Percentiles rank a stretch among this genome's conserved stretches.
These are phyloP conservation scores for Pistacia integerrima DNA, from an alignment of 345 rosid species.

Conservation along the genomic window DNA sequence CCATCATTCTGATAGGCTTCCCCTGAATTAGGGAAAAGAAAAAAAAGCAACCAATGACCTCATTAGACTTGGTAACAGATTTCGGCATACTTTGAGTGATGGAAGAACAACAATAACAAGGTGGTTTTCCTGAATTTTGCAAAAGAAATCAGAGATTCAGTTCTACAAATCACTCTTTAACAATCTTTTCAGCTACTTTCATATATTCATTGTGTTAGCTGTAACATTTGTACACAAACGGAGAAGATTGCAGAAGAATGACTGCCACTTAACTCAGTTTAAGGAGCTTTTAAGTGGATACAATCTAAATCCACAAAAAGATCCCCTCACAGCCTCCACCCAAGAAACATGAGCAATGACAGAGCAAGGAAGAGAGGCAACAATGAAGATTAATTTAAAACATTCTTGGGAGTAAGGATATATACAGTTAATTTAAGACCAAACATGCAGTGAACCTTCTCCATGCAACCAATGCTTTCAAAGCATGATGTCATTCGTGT, in stretches of 20 bases:
- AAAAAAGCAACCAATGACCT: conserved; percentile 13
- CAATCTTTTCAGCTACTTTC: neutral
- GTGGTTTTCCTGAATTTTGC: neutral
- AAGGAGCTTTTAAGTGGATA: neutral
- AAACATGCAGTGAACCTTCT: no score
- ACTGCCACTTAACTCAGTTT: neutral
- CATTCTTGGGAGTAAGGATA: no score
- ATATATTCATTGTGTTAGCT: neutral
- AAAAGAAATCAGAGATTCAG: neutral
- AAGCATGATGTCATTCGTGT: no score
- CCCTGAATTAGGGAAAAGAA: conserved; percentile 42
- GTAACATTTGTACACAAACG: neutral
- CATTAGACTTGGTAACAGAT: conserved; percentile 8
- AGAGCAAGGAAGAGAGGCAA: no score
- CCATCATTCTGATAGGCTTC: conserved; percentile 88
- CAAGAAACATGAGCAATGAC: no score
- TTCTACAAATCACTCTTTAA: neutral
- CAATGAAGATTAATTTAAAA: no score
- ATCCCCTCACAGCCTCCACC: no score
- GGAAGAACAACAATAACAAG: neutral
- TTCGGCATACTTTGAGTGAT: neutral
- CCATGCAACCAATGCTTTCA: no score
- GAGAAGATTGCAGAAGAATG: neutral
- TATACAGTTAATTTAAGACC: no score
- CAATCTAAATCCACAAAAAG: no score